A percentile compares a stretch with the other conserved stretches of the same genome.
phyloP scores from a whole-genome alignment of 768 basidiomycete genomes.

The Russula sp. region DNA sequence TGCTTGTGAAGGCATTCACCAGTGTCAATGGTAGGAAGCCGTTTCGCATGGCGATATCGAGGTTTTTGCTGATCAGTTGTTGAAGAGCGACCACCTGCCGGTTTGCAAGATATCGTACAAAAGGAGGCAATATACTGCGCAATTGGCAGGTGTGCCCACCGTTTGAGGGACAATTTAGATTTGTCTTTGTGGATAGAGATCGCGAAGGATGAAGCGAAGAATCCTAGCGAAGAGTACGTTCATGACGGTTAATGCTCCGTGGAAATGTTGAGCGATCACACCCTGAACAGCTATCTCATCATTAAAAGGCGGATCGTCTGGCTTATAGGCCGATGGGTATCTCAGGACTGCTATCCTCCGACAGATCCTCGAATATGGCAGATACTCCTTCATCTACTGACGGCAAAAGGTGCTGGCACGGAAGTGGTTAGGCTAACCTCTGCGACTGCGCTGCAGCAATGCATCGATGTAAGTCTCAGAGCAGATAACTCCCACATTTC shows the following conservation, averaged over 20 bases:
- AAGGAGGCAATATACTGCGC: slow-evolving; percentile 90
- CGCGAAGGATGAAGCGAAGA: slow-evolving; percentile 55
- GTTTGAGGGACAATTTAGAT: slow-evolving; percentile 59
- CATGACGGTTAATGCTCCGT: neutral
- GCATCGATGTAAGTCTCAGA: slow-evolving; percentile 71
- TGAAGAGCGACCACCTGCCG: slow-evolving; percentile 44
- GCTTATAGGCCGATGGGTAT: slow-evolving; percentile 88
- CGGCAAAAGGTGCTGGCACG: slow-evolving; percentile 71
- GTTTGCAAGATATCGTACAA: slow-evolving; percentile 63
- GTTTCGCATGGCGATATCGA: slow-evolving; percentile 4
- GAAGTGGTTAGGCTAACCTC: slow-evolving; percentile 85
- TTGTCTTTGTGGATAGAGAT: slow-evolving; percentile 69
- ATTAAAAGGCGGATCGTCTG: slow-evolving; percentile 95
- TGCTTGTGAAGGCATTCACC: slow-evolving; percentile 59
- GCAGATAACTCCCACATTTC: neutral
- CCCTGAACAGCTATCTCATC: slow-evolving; percentile 67
- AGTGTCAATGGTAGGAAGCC: slow-evolving; percentile 54
- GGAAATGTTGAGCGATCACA: slow-evolving; percentile 3
- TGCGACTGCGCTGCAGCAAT: slow-evolving; percentile 73
- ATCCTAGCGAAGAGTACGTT: slow-evolving; percentile 56
- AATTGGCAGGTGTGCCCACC: slow-evolving; percentile 73
- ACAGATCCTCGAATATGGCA: slow-evolving; percentile 73
- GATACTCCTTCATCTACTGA: slow-evolving; percentile 71
- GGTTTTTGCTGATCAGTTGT: neutral
- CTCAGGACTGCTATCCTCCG: slow-evolving; percentile 58